Conservation (phyloP, 257 asterid species). For the Linaria vulgaris region DNA sequence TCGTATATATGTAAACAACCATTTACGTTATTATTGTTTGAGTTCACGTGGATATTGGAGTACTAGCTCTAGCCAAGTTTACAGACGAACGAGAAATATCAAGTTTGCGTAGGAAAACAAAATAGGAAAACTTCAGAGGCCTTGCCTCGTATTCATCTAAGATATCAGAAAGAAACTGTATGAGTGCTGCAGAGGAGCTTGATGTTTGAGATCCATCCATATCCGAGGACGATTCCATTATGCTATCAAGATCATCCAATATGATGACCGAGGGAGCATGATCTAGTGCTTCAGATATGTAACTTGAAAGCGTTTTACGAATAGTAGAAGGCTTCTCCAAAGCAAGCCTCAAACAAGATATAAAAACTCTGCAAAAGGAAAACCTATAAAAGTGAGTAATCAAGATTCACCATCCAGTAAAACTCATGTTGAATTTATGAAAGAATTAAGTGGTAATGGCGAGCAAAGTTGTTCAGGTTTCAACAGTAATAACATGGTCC, state of each 20-base stretch:
- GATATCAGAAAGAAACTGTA: slow-evolving; percentile 74
- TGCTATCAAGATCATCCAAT: slow-evolving; percentile 95
- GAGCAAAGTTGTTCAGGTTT: slow-evolving; percentile 22
- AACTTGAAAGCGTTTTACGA: slow-evolving; percentile 63
- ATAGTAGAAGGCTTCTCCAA: slow-evolving; percentile 76
- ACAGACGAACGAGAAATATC: slow-evolving; percentile 18
- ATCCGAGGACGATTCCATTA: slow-evolving; percentile 69
- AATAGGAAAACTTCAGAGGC: slow-evolving; percentile 11
- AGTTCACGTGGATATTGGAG: slow-evolving; percentile 7
- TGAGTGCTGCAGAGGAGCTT: slow-evolving; percentile 57
- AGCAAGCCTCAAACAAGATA: slow-evolving; percentile 77
- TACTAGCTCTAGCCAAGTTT: slow-evolving; percentile 15
- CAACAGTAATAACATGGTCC: slow-evolving; percentile 20
- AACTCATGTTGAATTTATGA: slow-evolving; percentile 16
- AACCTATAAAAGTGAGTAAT: slow-evolving; percentile 21
- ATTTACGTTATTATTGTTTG: slow-evolving; percentile 3
- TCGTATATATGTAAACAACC: too few relatives aligned
- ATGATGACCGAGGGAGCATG: slow-evolving; percentile 84
- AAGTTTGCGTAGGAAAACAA: slow-evolving; percentile 18
- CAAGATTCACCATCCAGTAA: slow-evolving; percentile 24
- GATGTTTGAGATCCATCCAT: slow-evolving; percentile 80
- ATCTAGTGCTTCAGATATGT: slow-evolving; percentile 79
- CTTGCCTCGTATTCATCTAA: slow-evolving; percentile 86
- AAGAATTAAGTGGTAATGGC: neutral
- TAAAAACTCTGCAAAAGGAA: slow-evolving; percentile 56